Conservation (phyloP, 208 protist genomes). For the Sergeia podlipaevii region DNA sequence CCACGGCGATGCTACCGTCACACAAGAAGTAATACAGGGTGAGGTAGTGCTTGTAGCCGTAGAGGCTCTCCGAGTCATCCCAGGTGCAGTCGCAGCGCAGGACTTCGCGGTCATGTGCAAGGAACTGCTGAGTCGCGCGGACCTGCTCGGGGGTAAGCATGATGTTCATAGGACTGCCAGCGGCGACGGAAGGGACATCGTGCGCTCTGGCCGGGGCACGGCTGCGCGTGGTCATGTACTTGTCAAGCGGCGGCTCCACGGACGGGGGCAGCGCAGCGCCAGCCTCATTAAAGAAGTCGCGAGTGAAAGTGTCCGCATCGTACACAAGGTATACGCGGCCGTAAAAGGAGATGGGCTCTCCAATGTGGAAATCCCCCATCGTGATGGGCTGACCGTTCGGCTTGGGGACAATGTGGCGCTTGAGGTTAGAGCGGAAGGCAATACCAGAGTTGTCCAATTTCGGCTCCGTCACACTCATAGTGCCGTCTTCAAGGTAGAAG, state of each 20-base stretch:
- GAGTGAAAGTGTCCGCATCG: conserved; percentile 94
- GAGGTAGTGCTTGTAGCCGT: conserved; percentile 89
- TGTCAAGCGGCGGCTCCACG: conserved; percentile 66
- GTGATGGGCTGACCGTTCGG: conserved; percentile 75
- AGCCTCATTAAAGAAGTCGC: conserved; percentile 69
- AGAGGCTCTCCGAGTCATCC: conserved; percentile 89
- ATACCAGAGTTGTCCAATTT: conserved; percentile 94
- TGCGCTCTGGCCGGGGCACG: conserved; percentile 56
- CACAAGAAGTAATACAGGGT: conserved; percentile 97
- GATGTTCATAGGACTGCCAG: conserved; percentile 59
- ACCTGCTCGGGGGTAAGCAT: conserved; percentile 84
- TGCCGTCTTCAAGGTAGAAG: conserved; percentile 96
- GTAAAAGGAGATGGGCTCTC: conserved; percentile 91
- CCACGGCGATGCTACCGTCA: conserved; percentile 95
- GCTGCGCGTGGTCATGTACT: conserved; percentile 44
- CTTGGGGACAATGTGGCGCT: conserved; percentile 88
- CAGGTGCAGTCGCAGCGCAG: conserved; percentile 96
- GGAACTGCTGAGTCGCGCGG: conserved; percentile 87
- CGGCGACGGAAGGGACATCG: conserved; percentile 76
- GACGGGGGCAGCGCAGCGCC: conserved; percentile 51
- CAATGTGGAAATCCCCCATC: conserved; percentile 84
- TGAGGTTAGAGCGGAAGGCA: conserved; percentile 88
- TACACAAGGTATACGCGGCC: conserved; percentile 92
- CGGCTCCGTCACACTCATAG: conserved; percentile 94
- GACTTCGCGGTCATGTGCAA: conserved; percentile 95